A percentile compares a stretch with the other conserved stretches of the same genome.
Conservation (phyloP, 176 grass and related monocot species). For the Avena insularis region DNA sequence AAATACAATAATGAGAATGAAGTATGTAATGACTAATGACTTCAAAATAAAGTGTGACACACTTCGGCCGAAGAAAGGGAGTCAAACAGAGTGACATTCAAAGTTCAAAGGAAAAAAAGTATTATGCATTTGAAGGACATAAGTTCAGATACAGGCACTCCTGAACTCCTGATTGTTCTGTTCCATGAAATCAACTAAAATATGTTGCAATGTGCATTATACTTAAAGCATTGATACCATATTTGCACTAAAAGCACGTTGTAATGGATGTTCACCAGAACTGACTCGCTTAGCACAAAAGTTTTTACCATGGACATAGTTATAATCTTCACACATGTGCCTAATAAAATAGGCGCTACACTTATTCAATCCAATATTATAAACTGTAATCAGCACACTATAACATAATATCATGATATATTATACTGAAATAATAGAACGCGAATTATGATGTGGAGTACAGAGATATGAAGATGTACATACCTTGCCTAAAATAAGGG, state of each 20-base stretch:
- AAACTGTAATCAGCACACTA: conserved; percentile 21
- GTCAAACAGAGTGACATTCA: conserved; percentile 7
- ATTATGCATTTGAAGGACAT: conserved; percentile 16
- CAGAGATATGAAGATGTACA: conserved; percentile 45
- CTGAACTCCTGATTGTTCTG: neutral
- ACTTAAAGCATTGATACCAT: conserved; percentile 33
- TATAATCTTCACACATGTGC: neutral
- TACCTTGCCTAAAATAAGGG: conserved; percentile 81
- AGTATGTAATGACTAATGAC: conserved; percentile 1
- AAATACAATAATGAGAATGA: conserved; percentile 40
- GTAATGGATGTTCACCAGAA: neutral
- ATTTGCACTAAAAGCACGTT: conserved; percentile 40
- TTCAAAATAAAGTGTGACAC: neutral
- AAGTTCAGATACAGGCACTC: neutral
- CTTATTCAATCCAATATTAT: conserved; percentile 30
- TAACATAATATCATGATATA: neutral
- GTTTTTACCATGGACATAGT: neutral
- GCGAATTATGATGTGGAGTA: conserved; percentile 6
- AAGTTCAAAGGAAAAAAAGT: conserved; percentile 28
- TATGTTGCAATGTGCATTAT: conserved; percentile 4
- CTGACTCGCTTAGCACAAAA: conserved; percentile 25
- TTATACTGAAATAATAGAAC: conserved; percentile 27
- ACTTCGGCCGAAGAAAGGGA: neutral
- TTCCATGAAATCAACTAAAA: conserved; percentile 18
- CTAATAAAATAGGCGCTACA: conserved; percentile 13